These are phyloP conservation scores for Suillus ampliporus DNA, from an alignment of 768 basidiomycete species.

Conservation along the genomic window DNA sequence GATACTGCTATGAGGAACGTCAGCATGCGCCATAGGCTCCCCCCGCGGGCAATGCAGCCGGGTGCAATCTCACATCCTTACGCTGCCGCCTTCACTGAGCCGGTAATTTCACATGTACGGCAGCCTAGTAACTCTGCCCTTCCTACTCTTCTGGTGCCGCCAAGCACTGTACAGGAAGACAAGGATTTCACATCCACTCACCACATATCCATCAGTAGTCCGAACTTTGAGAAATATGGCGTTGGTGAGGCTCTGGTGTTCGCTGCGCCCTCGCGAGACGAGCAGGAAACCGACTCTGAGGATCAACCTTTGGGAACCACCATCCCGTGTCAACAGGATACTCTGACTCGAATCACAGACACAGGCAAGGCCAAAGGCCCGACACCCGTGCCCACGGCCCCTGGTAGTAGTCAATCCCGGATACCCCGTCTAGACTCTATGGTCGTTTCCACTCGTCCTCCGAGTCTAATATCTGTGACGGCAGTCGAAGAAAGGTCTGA, in stretches of 20 bases:
- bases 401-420: background rate
- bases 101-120: too few species aligned
- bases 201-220: constrained; percentile 33
- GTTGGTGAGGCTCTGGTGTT: constrained; percentile 69
- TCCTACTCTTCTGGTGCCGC: background rate
- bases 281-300: constrained; percentile 49
- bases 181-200: constrained; percentile 34
- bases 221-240: constrained; percentile 54
- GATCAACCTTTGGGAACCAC: constrained; percentile 33
- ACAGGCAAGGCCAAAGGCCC: background rate
- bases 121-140: background rate
- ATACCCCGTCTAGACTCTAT: background rate
- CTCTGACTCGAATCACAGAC: constrained; percentile 12
- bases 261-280: constrained; percentile 31
- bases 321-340: constrained; percentile 20
- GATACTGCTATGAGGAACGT: constrained; percentile 31
- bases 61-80: constrained; percentile 52
- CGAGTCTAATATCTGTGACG: constrained; percentile 4
- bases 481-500: background rate
- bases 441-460: background rate
- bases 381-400: background rate
- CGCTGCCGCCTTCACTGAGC: constrained; percentile 45
- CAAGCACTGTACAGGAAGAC: background rate
- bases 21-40: constrained; percentile 42
- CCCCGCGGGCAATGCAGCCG: constrained; percentile 34